Conservation (phyloP, 2,329 filamentous ascomycete species). For the Fusarium sp. region DNA sequence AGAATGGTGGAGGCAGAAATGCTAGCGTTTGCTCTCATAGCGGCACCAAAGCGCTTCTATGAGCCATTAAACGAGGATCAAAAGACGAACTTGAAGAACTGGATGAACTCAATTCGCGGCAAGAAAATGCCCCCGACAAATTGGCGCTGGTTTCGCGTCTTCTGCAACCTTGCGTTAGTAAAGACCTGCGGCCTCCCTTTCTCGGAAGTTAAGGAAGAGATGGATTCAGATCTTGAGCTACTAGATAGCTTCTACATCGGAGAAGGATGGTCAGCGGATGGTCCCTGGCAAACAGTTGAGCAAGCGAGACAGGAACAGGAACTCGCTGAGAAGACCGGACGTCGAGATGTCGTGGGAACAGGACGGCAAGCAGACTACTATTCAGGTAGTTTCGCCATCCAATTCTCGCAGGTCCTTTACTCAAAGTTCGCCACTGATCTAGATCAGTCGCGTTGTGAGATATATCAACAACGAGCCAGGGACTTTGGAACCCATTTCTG, state of each 20-base stretch:
- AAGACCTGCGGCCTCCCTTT: constrained; percentile 51
- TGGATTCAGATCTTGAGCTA: constrained; percentile 52
- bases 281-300: constrained; percentile 47
- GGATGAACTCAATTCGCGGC: constrained; percentile 54
- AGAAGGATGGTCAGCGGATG: constrained; percentile 59
- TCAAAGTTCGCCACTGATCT: constrained; percentile 52
- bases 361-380: constrained; percentile 59
- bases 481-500: constrained; percentile 54
- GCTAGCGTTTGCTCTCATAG: constrained; percentile 57
- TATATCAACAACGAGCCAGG: constrained; percentile 50
- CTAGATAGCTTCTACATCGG: constrained; percentile 55
- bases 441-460: constrained; percentile 48
- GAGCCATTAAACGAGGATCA: constrained; percentile 40
- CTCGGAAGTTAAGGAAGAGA: constrained; percentile 45
- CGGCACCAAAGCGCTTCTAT: constrained; percentile 50
- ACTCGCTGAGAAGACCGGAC: constrained; percentile 10
- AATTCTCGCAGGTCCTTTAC: constrained; percentile 59
- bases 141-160: constrained; percentile 62
- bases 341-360: constrained; percentile 33
- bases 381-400: constrained; percentile 62
- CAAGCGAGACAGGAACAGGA: constrained; percentile 19
- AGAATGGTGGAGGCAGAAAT: constrained; percentile 64
- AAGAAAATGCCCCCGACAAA: constrained; percentile 58
- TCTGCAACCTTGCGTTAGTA: constrained; percentile 56
- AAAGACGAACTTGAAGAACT: constrained; percentile 49